These are phyloP conservation scores for Picochlorum sp. DNA, from an alignment of 139 green algal genomes.

Conservation along the genomic window DNA sequence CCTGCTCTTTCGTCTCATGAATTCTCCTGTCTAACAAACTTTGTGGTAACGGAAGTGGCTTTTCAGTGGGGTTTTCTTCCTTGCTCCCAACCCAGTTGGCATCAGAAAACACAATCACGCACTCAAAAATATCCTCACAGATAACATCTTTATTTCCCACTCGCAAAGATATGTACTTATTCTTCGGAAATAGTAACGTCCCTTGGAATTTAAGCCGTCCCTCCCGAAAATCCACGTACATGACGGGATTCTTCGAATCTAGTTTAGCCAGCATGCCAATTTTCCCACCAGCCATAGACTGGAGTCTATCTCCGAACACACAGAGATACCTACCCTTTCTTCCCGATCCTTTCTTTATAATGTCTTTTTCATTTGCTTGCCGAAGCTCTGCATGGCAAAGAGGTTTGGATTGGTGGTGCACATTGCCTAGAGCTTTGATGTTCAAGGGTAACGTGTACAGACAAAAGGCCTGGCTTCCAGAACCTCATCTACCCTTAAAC, in stretches of 20 bases:
- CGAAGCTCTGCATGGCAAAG: conserved; percentile 39
- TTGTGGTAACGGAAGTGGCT: conserved; percentile 49
- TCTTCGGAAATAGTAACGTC: conserved; percentile 56
- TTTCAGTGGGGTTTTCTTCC: conserved; percentile 72
- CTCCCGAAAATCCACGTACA: conserved; percentile 78
- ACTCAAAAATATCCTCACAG: conserved; percentile 82
- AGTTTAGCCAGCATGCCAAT: conserved; percentile 64
- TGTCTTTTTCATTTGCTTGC: conserved; percentile 64
- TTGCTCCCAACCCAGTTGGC: conserved; percentile 71
- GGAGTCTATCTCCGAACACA: conserved; percentile 48
- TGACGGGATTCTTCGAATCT: conserved; percentile 66
- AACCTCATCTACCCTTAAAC: too few relatives aligned
- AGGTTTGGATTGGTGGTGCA: not conserved
- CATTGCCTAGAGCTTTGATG: too few relatives aligned
- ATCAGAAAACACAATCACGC: conserved; percentile 74
- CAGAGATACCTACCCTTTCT: conserved; percentile 43
- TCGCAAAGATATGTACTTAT: conserved; percentile 67
- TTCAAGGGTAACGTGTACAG: too few relatives aligned
- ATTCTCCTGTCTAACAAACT: conserved; percentile 11
- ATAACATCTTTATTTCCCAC: conserved; percentile 37
- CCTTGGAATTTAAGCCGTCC: conserved; percentile 70
- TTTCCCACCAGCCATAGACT: conserved; percentile 38
- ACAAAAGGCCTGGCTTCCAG: too few relatives aligned
- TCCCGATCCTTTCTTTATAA: conserved; percentile 62
- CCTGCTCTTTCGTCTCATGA: too few relatives aligned